phyloP scores from a whole-genome alignment of 345 rosid genomes.

The Syzygium aromaticum region DNA sequence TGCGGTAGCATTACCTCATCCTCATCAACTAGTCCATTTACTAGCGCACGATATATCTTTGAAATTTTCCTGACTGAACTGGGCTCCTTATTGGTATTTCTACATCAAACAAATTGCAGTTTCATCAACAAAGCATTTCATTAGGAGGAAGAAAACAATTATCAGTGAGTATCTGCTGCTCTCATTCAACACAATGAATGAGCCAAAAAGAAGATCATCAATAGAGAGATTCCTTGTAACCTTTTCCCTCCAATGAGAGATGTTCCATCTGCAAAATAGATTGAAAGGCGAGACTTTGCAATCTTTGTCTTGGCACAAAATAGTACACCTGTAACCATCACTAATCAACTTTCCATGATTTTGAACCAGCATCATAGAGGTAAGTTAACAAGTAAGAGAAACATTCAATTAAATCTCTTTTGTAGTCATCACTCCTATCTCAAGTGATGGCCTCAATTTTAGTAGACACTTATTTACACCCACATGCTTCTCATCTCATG shows the following conservation, averaged over 20 bases:
- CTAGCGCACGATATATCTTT: conserved; percentile 75
- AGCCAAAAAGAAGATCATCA: not conserved
- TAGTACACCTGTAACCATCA: conserved; percentile 52
- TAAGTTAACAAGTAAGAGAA: not conserved
- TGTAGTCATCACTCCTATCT: not conserved
- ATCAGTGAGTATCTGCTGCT: not conserved
- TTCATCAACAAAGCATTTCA: not conserved
- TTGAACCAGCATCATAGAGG: not conserved
- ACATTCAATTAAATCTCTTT: not conserved
- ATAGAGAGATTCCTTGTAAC: conserved; percentile 18
- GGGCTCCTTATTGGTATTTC: conserved; percentile 15
- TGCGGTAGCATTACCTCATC: conserved; percentile 41
- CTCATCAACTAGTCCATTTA: conserved; percentile 44
- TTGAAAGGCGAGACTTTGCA: conserved; percentile 66
- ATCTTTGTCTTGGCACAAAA: conserved; percentile 88
- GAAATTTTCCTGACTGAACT: conserved; percentile 40
- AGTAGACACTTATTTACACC: not conserved
- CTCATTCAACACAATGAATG: not conserved
- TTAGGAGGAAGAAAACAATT: not conserved
- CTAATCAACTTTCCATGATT: not conserved
- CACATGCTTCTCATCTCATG: not conserved
- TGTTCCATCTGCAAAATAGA: conserved; percentile 80
- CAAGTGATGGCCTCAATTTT: not conserved
- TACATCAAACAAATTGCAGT: not conserved
- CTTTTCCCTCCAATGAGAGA: conserved; percentile 39